phyloP scores from a whole-genome alignment of 441 rosid species.

The Gossypium trilobum region DNA sequence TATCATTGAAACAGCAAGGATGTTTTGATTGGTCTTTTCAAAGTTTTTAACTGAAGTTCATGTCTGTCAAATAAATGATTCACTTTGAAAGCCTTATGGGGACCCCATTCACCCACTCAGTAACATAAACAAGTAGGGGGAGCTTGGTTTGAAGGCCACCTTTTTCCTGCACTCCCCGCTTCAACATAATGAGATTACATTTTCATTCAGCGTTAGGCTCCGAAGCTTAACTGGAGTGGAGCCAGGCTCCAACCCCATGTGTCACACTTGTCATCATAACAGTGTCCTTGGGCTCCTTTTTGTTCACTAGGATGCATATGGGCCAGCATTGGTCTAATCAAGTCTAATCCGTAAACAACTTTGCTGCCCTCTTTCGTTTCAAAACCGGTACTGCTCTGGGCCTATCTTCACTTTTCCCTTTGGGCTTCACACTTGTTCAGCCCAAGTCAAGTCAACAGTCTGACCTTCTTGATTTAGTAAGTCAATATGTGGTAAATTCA shows the following conservation, averaged over 20 bases:
- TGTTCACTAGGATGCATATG: slow-evolving; percentile 4
- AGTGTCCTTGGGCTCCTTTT: slow-evolving; percentile 6
- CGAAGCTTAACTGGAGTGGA: slow-evolving; percentile 18
- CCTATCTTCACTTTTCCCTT: not conserved
- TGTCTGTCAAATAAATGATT: slow-evolving; percentile 23
- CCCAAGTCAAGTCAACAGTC: slow-evolving; percentile 10
- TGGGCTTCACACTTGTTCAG: slow-evolving; percentile 6
- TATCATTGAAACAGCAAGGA: slow-evolving; percentile 25
- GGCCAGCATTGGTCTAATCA: slow-evolving; percentile 15
- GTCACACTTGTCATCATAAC: slow-evolving; percentile 6
- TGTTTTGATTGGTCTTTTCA: slow-evolving; percentile 23
- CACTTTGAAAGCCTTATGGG: slow-evolving; percentile 19
- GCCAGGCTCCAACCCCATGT: slow-evolving; percentile 14
- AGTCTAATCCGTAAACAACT: not conserved
- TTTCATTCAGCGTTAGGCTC: not conserved
- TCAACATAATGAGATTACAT: not conserved
- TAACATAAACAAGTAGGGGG: slow-evolving; percentile 10
- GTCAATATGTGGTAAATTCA: not conserved
- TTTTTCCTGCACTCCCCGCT: not conserved
- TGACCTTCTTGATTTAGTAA: slow-evolving; percentile 13
- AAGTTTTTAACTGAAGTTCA: slow-evolving; percentile 24
- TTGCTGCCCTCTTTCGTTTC: not conserved
- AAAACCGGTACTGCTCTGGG: not conserved
- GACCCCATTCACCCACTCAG: slow-evolving; percentile 19
- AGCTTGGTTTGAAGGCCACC: slow-evolving; percentile 8